Percentiles rank a stretch among this genome's conserved stretches.
phyloP scores from a whole-genome alignment of 495 filamentous ascomycete genomes.

The Usnea hakonensis region DNA sequence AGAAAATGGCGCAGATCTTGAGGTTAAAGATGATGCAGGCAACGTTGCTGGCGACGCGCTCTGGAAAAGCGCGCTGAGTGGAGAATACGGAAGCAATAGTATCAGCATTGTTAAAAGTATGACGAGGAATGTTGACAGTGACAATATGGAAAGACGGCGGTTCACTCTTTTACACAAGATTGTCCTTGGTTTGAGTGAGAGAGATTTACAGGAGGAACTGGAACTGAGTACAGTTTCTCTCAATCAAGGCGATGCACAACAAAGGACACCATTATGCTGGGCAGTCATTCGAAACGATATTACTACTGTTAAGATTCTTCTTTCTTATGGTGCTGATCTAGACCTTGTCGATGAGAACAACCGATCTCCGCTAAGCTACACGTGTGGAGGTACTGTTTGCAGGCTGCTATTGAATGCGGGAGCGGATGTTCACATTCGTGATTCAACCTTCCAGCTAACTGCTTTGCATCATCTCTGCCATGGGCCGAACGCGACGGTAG shows the following conservation, averaged over 20 bases:
- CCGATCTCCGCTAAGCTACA: slow-evolving; percentile 14
- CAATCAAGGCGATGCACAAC: slow-evolving; percentile 9
- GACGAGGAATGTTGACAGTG: slow-evolving; percentile 3
- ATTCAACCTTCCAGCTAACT: slow-evolving; percentile 6
- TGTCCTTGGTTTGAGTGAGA: slow-evolving; percentile 11
- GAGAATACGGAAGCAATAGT: background rate
- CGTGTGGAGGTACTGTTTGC: slow-evolving; percentile 1
- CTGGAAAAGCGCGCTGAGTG: slow-evolving; percentile 5
- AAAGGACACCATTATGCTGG: slow-evolving; percentile 20
- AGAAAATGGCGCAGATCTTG: slow-evolving; percentile 13
- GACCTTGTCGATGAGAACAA: slow-evolving; percentile 15
- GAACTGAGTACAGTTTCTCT: slow-evolving; percentile 7
- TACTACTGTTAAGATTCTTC: slow-evolving; percentile 14
- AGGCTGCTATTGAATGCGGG: slow-evolving; percentile 4
- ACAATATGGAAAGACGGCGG: background rate
- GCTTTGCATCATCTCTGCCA: slow-evolving; percentile 9
- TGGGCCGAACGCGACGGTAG: background rate
- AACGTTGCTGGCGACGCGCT: slow-evolving; percentile 1
- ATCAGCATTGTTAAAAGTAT: background rate
- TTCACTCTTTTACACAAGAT: slow-evolving; percentile 19
- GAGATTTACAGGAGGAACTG: slow-evolving; percentile 9
- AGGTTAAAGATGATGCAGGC: slow-evolving; percentile 6
- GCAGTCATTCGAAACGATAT: slow-evolving; percentile 17
- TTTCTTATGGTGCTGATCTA: slow-evolving; percentile 22
- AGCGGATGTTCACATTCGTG: slow-evolving; percentile 4